A percentile compares a stretch with the other conserved stretches of the same genome.
These are phyloP conservation scores for Synchytrium microbalum DNA, from an alignment of 371 early-diverging fungal genomes.

Conservation along the genomic window DNA sequence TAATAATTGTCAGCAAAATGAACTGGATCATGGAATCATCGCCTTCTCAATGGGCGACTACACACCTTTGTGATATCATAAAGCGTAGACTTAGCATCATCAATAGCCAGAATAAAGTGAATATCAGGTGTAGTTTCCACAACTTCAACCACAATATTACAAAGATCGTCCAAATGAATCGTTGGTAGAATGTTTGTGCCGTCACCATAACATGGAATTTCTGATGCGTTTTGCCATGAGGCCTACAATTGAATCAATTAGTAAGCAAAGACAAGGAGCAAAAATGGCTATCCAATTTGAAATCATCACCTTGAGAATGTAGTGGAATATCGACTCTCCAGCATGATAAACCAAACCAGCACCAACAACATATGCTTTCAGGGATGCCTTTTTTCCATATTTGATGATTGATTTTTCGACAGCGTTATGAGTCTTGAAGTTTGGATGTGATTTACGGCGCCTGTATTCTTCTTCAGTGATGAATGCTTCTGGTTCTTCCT, in stretches of 20 bases:
- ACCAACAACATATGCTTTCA: slow-evolving; percentile 40
- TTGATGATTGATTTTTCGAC: slow-evolving; percentile 43
- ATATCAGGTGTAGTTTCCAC: slow-evolving; percentile 37
- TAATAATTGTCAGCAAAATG: background rate
- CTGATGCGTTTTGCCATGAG: slow-evolving; percentile 42
- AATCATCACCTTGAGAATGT: slow-evolving; percentile 43
- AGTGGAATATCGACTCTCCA: slow-evolving; percentile 42
- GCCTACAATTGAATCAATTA: too few species aligned
- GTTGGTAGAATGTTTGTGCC: slow-evolving; percentile 44
- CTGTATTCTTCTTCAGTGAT: slow-evolving; percentile 48
- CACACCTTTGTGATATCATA: slow-evolving; percentile 39
- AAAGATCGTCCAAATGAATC: slow-evolving; percentile 44
- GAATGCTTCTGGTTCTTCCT: slow-evolving; percentile 43
- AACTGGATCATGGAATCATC: background rate
- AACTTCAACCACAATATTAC: slow-evolving; percentile 38
- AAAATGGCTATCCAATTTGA: too few species aligned
- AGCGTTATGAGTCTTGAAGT: slow-evolving; percentile 38
- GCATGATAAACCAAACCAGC: slow-evolving; percentile 43
- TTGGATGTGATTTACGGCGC: slow-evolving; percentile 43
- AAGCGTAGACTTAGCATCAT: slow-evolving; percentile 38
- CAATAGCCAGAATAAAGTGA: slow-evolving; percentile 43
- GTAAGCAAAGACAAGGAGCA: too few species aligned
- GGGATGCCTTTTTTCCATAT: slow-evolving; percentile 35
- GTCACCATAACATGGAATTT: slow-evolving; percentile 41
- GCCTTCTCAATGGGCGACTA: background rate